These are phyloP conservation scores for Phallus indusiatus DNA, from an alignment of 768 basidiomycete genomes.

Conservation along the genomic window DNA sequence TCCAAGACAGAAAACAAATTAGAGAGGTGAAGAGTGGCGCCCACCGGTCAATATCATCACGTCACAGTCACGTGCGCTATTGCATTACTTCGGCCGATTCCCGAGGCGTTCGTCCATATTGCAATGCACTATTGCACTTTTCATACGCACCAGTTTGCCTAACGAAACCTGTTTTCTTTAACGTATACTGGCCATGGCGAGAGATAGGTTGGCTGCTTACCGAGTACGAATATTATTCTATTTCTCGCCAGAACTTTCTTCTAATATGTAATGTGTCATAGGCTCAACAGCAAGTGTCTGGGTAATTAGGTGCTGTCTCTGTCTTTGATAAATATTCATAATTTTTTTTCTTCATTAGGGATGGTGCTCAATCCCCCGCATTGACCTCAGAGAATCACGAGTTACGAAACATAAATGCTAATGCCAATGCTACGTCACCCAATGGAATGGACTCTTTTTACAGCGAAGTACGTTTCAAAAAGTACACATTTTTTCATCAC, in stretches of 20 bases:
- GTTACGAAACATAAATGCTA: not conserved
- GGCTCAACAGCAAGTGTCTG: not conserved
- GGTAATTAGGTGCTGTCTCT: not conserved
- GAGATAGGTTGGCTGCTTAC: slow-evolving; percentile 11
- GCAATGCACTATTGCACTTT: no score
- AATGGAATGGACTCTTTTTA: not conserved
- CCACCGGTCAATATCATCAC: no score
- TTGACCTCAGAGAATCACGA: not conserved
- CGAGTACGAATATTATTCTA: slow-evolving; percentile 2
- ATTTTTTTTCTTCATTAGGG: not conserved
- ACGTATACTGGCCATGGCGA: slow-evolving; percentile 1
- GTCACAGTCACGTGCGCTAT: no score
- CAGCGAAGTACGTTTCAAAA: not conserved
- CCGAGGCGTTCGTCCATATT: no score
- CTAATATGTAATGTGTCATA: not conserved
- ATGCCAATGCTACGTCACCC: not conserved
- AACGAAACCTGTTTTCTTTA: no score
- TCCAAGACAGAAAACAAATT: no score
- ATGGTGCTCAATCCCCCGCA: not conserved
- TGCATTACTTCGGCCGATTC: no score
- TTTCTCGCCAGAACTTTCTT: not conserved
- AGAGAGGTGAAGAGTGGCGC: no score
- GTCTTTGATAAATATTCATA: not conserved
- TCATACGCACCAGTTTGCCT: no score
- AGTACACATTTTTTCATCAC: not conserved